Evolutionary conservation across 257 asterid species (phyloP), one percentile per base, ranked within the genome.

Genomic region (Fraxinus cuspidata): DNA sequence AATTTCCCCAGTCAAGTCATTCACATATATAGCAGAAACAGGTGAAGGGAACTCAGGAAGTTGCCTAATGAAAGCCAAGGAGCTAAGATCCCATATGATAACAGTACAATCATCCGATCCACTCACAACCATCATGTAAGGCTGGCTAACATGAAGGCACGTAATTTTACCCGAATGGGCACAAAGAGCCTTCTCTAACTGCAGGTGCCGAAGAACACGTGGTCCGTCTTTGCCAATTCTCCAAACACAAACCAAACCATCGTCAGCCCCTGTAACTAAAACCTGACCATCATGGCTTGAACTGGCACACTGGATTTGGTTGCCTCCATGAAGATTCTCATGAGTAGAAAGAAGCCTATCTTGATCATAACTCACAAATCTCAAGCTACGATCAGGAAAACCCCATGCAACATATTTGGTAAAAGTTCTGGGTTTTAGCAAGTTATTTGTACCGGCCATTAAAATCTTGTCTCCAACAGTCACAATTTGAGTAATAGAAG

Each of bases 41-140:
- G 97, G 94, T 42, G 97, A 87, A 15, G 95, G 94, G 76, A 96
- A 93, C 82, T 92, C 95, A 0, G 97, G 97, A 25, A 95, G 97
- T 84, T 95, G 99, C 88, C 97, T 80, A 1, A 93, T 81, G 53
- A 95, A 96, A 73, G 77, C 89, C 89, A 96, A 73, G 11, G 98
- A 92, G 88, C 99, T 92, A 34, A 93, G 95, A 84, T 96, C 99
- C 99, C 99, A 93, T 66, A 93, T 42, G 75, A 93, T 89, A 7
- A 91, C 98, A 10, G 96, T 89, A 68, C 96, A 89, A 81, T 96
- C 99, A 12, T 96, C 97, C 1, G 99, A 96, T 40, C 99, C 99
- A 25, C 97, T 92, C 74, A 93, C 99, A 38, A 96, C 86, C 96
- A 93, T 86, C 99, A 93, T 93, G 90, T 96, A 92, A 32, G 99